Conservation (phyloP, 176 grass and related monocot species). For the Otatea glauca region DNA sequence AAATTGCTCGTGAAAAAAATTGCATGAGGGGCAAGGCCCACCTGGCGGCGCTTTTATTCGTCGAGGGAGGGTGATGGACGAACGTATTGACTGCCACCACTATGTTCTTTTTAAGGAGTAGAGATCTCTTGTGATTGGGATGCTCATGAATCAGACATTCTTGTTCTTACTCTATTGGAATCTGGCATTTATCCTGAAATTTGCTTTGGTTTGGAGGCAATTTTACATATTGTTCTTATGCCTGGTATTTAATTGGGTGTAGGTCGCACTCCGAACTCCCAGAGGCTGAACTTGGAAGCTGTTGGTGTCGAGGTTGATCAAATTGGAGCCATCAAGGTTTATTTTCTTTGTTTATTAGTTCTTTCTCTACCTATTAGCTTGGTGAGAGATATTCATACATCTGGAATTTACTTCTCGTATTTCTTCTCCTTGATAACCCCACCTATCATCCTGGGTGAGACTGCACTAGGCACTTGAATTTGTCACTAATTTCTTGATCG, state of each 20-base stretch:
- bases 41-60: too few species aligned
- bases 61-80: too few species aligned
- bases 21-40: too few species aligned
- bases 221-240: conserved; percentile 31
- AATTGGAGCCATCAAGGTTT: conserved; percentile 84
- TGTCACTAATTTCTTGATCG: background rate
- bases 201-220: background rate
- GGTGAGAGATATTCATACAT: background rate
- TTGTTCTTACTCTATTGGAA: conserved; percentile 1
- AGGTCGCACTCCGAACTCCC: conserved; percentile 79
- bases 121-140: background rate
- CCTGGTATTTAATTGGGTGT: conserved; percentile 39
- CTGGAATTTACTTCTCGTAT: conserved; percentile 10
- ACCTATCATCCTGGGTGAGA: background rate
- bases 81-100: too few species aligned
- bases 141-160: background rate
- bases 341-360: conserved; percentile 20
- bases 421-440: conserved; percentile 21
- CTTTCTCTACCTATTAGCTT: conserved; percentile 23
- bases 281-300: conserved; percentile 85
- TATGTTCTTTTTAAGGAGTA: too few species aligned
- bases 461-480: background rate
- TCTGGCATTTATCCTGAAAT: background rate
- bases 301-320: conserved; percentile 80
- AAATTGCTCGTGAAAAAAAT: too few species aligned